Conservation (phyloP, 495 filamentous ascomycete genomes). For the Aspergillus funiculosus region DNA sequence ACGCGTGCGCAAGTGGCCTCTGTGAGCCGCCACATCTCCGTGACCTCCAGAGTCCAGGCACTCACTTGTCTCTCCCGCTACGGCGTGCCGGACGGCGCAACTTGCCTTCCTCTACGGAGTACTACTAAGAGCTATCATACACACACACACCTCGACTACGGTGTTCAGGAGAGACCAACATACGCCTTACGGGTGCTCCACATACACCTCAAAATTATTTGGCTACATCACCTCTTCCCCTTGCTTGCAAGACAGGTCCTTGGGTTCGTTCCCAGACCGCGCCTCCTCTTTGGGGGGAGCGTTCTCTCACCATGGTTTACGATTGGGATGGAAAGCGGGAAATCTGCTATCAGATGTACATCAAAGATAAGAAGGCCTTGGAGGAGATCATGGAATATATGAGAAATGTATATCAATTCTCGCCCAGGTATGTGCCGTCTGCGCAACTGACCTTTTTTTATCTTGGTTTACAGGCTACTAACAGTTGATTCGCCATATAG, state of each 20-base stretch:
- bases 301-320: conserved; percentile 56
- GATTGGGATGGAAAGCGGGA: conserved; percentile 68
- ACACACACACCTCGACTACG: conserved; percentile 25
- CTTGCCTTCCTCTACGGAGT: conserved; percentile 3
- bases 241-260: neutral
- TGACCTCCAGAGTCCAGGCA: too few relatives aligned
- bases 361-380: conserved; percentile 62
- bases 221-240: conserved; percentile 4
- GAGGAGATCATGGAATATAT: conserved; percentile 64
- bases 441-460: conserved; percentile 1
- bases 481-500: conserved; percentile 29
- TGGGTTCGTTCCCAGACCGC: conserved; percentile 21
- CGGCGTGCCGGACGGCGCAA: conserved; percentile 17
- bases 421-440: conserved; percentile 51
- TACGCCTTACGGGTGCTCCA: conserved; percentile 23
- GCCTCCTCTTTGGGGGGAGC: conserved; percentile 30
- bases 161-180: conserved; percentile 39
- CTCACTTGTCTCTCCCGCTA: conserved; percentile 14
- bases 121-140: neutral
- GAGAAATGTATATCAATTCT: conserved; percentile 54
- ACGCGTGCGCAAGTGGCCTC: neutral
- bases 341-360: conserved; percentile 65
- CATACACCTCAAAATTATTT: neutral
- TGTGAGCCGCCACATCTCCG: neutral
- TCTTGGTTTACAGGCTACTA: neutral